Evolutionary conservation across 2,329 filamentous ascomycete genomes (phyloP), one percentile per base, ranked within the genome.

Genomic region (Hypoxylon rubiginosum): DNA sequence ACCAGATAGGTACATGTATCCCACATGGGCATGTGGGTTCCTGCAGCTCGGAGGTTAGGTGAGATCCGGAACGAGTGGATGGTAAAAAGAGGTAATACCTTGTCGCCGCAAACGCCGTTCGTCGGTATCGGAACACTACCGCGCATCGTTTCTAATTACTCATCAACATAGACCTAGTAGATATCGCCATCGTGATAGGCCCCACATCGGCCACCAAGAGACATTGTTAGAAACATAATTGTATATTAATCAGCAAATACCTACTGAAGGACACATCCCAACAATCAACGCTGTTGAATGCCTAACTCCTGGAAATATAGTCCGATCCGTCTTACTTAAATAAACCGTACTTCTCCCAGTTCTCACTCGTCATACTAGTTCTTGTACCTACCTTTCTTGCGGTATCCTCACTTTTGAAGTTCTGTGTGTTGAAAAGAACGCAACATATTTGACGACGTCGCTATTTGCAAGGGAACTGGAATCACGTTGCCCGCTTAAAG

Each of bases 161-260:
- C 64, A 64, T 64, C 58, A 51, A 15, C 45, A 9, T 51, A 24
- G 21, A 24, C 21, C 21, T 24, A 24, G 21, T 4, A 28, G 21
- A 52, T 54, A 59, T 62, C 63, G 51, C 62, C 46, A 58, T 64
- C 49, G 21, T 24, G n/a, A 51, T 30, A 43, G 11, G 13, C 51
- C 51, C 13, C 59, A 58, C 66, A 39, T n/a, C 4, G 13, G 15
- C 34, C 34, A n/a, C 34, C 10, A 34, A 34, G 26, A 39, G 30
- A 19, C 26, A 19, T 49, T 45, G n/a, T 45, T 39, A 39, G 34
- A 34, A 28, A 19, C 32, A 54, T 24, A 51, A 28, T 36, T 51
- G 26, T 24, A 41, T 34, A 67, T 64, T 67, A 67, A 46, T 64
- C 62, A 64, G 62, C 56, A 17, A 58, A 52, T 46, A 34, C 48